These are phyloP conservation scores for Pestalotiopsis sp. DNA, from an alignment of 2,329 filamentous ascomycete species.

Conservation along the genomic window DNA sequence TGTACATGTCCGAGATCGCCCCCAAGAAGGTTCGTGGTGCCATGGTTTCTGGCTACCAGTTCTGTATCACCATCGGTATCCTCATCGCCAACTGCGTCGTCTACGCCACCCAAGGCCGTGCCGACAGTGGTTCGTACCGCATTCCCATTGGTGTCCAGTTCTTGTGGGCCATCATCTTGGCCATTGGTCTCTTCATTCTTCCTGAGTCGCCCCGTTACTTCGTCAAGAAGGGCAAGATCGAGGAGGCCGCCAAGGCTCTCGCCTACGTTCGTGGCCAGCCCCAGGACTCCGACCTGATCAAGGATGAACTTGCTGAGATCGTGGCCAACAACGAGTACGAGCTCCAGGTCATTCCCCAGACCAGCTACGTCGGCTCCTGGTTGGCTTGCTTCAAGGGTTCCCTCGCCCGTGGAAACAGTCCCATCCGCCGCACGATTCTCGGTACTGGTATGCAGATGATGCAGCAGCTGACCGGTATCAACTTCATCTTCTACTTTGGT, in stretches of 20 bases:
- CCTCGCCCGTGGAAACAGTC: slow-evolving; percentile 56
- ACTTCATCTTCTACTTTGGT: slow-evolving; percentile 90
- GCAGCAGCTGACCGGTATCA: slow-evolving; percentile 68
- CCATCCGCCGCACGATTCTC: slow-evolving; percentile 59
- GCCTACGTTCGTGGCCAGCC: slow-evolving; percentile 67
- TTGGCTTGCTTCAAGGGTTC: slow-evolving; percentile 58
- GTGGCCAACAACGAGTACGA: slow-evolving; percentile 76
- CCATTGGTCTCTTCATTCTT: slow-evolving; percentile 38
- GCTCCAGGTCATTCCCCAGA: slow-evolving; percentile 59
- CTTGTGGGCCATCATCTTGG: slow-evolving; percentile 46
- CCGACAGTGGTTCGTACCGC: slow-evolving; percentile 66
- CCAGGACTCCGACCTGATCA: slow-evolving; percentile 65
- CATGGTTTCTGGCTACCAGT: slow-evolving; percentile 75
- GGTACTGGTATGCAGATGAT: slow-evolving; percentile 63
- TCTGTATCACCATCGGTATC: slow-evolving; percentile 76
- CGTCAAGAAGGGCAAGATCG: slow-evolving; percentile 68
- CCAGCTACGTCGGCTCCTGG: slow-evolving; percentile 64
- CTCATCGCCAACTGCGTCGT: slow-evolving; percentile 70
- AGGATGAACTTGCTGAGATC: slow-evolving; percentile 73
- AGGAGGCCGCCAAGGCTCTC: slow-evolving; percentile 61
- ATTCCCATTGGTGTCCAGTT: slow-evolving; percentile 74
- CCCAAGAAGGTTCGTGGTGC: slow-evolving; percentile 71
- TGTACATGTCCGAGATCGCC: slow-evolving; percentile 69
- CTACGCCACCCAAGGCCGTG: slow-evolving; percentile 64
- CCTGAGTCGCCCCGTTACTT: slow-evolving; percentile 74